Percentiles rank a stretch among this genome's conserved stretches.
phyloP scores from a whole-genome alignment of 2,329 filamentous ascomycete genomes.

The Fusarium aywerte region DNA sequence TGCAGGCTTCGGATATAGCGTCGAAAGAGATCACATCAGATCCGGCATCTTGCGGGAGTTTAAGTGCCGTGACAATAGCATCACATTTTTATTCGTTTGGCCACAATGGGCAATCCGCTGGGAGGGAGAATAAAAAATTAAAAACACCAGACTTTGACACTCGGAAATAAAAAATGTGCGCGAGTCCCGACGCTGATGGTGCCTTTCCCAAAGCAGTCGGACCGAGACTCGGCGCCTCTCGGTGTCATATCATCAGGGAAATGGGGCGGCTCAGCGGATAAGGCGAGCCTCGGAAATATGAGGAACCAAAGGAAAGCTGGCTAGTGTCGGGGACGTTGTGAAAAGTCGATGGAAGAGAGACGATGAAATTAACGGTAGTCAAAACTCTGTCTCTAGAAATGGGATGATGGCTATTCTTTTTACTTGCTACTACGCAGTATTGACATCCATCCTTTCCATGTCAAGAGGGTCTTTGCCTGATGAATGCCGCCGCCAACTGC shows the following conservation, averaged over 20 bases:
- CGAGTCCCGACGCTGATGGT: slow-evolving; percentile 16
- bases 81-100: slow-evolving; percentile 3
- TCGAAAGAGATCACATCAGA: slow-evolving; percentile 23
- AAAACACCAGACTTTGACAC: slow-evolving; percentile 18
- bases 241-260: slow-evolving; percentile 28
- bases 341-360: not conserved
- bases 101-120: slow-evolving; percentile 13
- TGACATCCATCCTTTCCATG: not conserved
- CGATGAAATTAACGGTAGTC: too few species aligned
- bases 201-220: slow-evolving; percentile 28
- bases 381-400: not conserved
- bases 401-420: not conserved
- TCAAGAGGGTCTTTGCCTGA: not conserved
- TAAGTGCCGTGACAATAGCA: slow-evolving; percentile 28
- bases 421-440: too few species aligned
- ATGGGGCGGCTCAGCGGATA: slow-evolving; percentile 25
- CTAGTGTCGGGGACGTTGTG: slow-evolving; percentile 8
- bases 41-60: slow-evolving; percentile 11
- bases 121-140: not conserved
- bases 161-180: slow-evolving; percentile 29
- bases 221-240: slow-evolving; percentile 32
- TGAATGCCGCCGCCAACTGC: slow-evolving; percentile 1
- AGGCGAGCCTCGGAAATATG: slow-evolving; percentile 32
- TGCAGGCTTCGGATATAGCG: slow-evolving; percentile 5
- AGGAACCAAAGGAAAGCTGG: slow-evolving; percentile 4